Percentiles rank a stretch among this genome's conserved stretches.
These are phyloP conservation scores for Coemansia sp. DNA, from an alignment of 371 early-diverging fungal genomes.

Conservation along the genomic window DNA sequence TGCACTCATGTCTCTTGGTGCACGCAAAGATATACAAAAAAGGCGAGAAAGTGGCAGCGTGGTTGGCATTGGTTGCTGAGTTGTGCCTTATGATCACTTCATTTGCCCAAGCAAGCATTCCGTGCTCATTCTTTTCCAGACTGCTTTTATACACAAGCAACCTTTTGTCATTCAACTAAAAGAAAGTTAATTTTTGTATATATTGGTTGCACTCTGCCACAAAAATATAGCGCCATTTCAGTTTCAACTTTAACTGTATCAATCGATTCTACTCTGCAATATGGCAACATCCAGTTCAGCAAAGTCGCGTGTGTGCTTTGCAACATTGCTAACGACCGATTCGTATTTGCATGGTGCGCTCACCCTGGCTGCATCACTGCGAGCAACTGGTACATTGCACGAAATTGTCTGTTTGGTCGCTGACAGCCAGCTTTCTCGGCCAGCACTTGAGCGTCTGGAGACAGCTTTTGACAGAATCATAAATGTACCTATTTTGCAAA, in stretches of 20 bases:
- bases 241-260: not conserved
- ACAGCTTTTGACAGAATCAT: constrained; percentile 66
- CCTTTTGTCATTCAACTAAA: not conserved
- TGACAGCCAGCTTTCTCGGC: constrained; percentile 55
- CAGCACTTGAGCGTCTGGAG: constrained; percentile 55
- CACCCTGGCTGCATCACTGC: constrained; percentile 73
- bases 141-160: not conserved
- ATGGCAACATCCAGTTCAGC: not conserved
- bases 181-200: not conserved
- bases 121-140: not conserved
- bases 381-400: constrained; percentile 58
- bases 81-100: not conserved
- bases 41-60: not conserved
- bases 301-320: constrained; percentile 41
- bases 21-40: not conserved
- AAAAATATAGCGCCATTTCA: not conserved
- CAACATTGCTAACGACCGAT: constrained; percentile 76
- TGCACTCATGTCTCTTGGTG: not conserved
- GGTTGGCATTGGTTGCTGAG: not conserved
- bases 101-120: not conserved
- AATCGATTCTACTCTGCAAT: too few species aligned
- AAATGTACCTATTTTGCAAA: constrained; percentile 56
- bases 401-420: constrained; percentile 70
- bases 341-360: constrained; percentile 83
- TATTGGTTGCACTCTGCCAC: not conserved